phyloP scores from a whole-genome alignment of 2,329 filamentous ascomycete genomes.

The Botrytis cinerea region DNA sequence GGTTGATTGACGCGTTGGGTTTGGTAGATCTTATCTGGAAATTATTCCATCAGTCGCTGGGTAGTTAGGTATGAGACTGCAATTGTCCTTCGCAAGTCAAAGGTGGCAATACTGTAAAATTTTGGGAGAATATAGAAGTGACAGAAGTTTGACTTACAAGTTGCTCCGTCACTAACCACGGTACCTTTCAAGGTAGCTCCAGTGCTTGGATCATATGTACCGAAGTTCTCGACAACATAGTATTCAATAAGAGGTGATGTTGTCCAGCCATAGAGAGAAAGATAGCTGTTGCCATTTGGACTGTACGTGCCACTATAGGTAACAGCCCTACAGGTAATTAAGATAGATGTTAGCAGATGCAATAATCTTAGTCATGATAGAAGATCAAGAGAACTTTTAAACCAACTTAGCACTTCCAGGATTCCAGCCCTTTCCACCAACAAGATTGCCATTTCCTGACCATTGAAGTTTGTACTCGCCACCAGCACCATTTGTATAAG shows the following conservation, averaged over 20 bases:
- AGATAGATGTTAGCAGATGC: neutral
- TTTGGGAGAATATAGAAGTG: neutral
- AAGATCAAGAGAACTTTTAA: neutral
- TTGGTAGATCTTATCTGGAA: constrained; percentile 44
- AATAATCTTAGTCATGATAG: neutral
- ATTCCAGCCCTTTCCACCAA: constrained; percentile 54
- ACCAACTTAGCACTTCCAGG: constrained; percentile 41
- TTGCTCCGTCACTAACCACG: constrained; percentile 54
- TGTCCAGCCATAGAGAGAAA: constrained; percentile 60
- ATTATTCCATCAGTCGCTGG: neutral
- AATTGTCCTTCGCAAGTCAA: too few species aligned
- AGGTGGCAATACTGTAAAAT: neutral
- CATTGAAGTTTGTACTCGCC: constrained; percentile 54
- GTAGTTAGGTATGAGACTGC: too few species aligned
- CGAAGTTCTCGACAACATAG: constrained; percentile 58
- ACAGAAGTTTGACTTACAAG: constrained; percentile 42
- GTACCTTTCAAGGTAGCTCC: constrained; percentile 52
- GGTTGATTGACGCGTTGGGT: constrained; percentile 43
- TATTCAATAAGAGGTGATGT: constrained; percentile 40
- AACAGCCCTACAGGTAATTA: constrained; percentile 39
- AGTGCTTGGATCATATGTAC: constrained; percentile 52
- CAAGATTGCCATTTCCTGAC: constrained; percentile 50
- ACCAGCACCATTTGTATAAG: constrained; percentile 55
- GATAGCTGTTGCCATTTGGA: constrained; percentile 50
- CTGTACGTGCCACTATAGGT: constrained; percentile 47